These are phyloP conservation scores for Blastocystis sp. DNA, from an alignment of 352 stramenopile genomes.

Conservation along the genomic window DNA sequence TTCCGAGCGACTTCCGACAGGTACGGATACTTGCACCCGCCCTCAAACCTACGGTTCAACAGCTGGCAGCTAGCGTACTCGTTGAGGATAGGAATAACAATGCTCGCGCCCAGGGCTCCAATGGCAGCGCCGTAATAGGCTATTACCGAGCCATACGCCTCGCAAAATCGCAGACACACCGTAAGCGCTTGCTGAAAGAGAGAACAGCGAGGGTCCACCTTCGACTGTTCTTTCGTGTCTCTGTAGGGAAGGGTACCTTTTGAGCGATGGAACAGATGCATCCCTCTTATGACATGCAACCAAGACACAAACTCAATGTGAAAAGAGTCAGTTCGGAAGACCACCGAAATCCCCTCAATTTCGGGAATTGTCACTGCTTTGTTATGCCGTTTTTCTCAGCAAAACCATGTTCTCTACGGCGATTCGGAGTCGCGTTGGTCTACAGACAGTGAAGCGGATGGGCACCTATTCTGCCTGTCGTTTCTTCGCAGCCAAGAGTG, in stretches of 20 bases:
- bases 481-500: constrained; percentile 21
- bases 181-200: background rate
- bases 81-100: constrained; percentile 37
- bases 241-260: background rate
- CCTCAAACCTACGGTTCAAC: constrained; percentile 46
- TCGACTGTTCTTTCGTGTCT: background rate
- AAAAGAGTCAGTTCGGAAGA: background rate
- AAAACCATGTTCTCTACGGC: background rate
- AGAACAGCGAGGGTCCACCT: background rate
- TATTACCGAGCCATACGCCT: constrained; percentile 52
- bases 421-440: background rate
- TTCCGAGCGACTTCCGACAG: constrained; percentile 47
- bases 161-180: constrained; percentile 33
- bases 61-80: background rate
- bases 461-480: background rate
- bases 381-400: background rate
- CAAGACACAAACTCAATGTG: background rate
- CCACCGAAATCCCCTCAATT: background rate
- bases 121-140: constrained; percentile 47
- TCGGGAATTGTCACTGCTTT: background rate
- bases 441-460: background rate
- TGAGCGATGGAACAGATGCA: background rate
- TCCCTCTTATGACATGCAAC: background rate
- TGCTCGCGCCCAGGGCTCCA: constrained; percentile 10
- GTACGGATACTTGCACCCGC: constrained; percentile 66